phyloP scores from a whole-genome alignment of 495 filamentous ascomycete genomes.

The Neurospora sp. region DNA sequence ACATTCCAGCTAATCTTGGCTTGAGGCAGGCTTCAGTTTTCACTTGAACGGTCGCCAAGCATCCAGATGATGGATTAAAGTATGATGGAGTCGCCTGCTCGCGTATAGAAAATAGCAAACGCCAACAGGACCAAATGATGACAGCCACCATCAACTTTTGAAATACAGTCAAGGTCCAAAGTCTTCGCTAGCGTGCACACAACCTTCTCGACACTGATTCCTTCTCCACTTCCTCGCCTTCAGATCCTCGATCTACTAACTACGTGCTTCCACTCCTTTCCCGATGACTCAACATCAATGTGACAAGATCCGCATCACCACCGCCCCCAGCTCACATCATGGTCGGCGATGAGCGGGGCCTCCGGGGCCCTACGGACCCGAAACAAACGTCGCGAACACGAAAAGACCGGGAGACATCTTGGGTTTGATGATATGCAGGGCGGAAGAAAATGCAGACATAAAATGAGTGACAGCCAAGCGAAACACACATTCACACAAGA shows the following conservation, averaged over 20 bases:
- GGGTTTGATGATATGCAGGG: background rate
- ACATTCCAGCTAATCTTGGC: background rate
- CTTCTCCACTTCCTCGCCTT: background rate
- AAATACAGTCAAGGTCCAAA: background rate
- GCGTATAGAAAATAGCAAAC: background rate
- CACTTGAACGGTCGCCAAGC: background rate
- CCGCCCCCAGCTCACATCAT: background rate
- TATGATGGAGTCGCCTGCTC: background rate
- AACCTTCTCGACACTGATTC: background rate
- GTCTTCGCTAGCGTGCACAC: too few species aligned
- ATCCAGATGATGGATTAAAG: background rate
- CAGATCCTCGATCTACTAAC: background rate
- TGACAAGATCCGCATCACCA: background rate
- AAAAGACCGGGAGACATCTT: background rate
- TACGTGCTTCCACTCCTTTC: background rate
- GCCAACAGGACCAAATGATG: background rate
- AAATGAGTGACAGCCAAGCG: background rate
- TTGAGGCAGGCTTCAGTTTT: background rate
- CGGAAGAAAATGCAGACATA: background rate
- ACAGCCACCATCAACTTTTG: background rate
- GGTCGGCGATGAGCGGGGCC: background rate
- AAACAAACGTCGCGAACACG: background rate
- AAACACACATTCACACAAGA: background rate
- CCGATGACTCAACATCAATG: background rate
- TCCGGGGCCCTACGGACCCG: background rate